phyloP scores from a whole-genome alignment of 139 green algal genomes.

The Closterium sp. region DNA sequence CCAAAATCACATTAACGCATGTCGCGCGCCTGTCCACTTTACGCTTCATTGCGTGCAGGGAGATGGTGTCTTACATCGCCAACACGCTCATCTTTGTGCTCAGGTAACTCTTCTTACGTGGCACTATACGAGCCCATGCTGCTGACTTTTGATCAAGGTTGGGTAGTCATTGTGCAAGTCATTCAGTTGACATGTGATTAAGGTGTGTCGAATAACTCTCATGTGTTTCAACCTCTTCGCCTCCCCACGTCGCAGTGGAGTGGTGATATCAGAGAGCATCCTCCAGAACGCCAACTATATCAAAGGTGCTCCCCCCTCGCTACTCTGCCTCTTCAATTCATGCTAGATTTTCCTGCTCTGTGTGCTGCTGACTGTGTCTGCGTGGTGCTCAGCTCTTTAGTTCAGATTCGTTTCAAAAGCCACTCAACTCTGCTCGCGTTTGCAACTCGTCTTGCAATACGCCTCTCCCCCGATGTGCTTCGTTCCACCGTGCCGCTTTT shows the following conservation, averaged over 20 bases:
- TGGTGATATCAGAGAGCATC: slow-evolving; percentile 17
- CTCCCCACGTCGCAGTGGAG: neutral
- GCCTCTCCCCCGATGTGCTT: too few species aligned
- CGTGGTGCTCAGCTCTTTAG: too few species aligned
- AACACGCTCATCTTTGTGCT: slow-evolving; percentile 55
- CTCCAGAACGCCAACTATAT: neutral
- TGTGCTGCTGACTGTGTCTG: neutral
- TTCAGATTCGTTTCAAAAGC: too few species aligned
- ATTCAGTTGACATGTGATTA: neutral
- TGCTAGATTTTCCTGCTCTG: neutral
- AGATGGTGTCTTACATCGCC: slow-evolving; percentile 52
- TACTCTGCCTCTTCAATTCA: neutral
- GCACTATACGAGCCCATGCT: too few species aligned
- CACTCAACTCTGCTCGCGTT: too few species aligned
- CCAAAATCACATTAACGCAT: too few species aligned
- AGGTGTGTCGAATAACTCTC: too few species aligned
- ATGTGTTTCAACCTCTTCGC: neutral
- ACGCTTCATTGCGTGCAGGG: slow-evolving; percentile 10
- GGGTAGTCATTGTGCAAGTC: too few species aligned
- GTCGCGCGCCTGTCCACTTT: neutral
- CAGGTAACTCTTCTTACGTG: neutral
- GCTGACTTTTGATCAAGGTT: too few species aligned
- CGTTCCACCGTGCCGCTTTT: too few species aligned
- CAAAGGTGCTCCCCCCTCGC: neutral
- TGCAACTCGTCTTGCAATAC: too few species aligned